Percentiles rank a stretch among this genome's conserved stretches.
phyloP scores from a whole-genome alignment of 2,329 filamentous ascomycete species.

The Didymella arachidicola region DNA sequence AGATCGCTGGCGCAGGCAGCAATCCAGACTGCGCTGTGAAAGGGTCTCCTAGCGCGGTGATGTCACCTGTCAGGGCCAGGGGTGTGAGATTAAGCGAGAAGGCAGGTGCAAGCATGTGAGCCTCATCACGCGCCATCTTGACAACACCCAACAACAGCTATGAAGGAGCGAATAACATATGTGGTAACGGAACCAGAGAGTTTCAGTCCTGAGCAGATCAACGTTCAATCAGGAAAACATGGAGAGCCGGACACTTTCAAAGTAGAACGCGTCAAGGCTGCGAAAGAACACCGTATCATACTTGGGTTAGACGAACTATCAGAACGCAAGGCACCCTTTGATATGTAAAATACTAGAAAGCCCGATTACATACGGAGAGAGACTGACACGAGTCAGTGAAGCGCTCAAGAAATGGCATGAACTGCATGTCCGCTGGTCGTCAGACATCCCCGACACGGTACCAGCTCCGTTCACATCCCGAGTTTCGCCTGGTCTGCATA shows the following conservation, averaged over 20 bases:
- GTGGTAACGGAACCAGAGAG: constrained; percentile 71
- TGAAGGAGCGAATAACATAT: constrained; percentile 82
- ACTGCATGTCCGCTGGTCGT: constrained; percentile 82
- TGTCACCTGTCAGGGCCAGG: constrained; percentile 23
- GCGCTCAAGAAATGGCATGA: constrained; percentile 72
- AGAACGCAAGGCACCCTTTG: constrained; percentile 24
- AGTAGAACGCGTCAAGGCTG: constrained; percentile 69
- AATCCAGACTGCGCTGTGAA: constrained; percentile 26
- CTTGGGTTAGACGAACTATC: constrained; percentile 77
- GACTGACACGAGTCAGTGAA: constrained; percentile 52
- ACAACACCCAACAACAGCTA: constrained; percentile 28
- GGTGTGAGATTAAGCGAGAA: constrained; percentile 4
- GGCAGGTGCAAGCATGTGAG: constrained; percentile 13
- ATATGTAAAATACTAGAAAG: constrained; percentile 1
- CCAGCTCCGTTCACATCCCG: constrained; percentile 77
- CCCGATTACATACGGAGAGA: not conserved
- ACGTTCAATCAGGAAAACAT: constrained; percentile 54
- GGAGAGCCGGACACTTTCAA: constrained; percentile 57
- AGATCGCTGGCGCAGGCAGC: constrained; percentile 18
- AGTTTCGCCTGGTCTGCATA: constrained; percentile 80
- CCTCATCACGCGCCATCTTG: constrained; percentile 20
- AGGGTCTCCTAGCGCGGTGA: constrained; percentile 19
- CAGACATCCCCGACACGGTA: constrained; percentile 63
- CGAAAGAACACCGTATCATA: constrained; percentile 81
- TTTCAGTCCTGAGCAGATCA: constrained; percentile 70